These are phyloP conservation scores for Acanthamoeba healyi DNA, from an alignment of 208 protist genomes.

Conservation along the genomic window DNA sequence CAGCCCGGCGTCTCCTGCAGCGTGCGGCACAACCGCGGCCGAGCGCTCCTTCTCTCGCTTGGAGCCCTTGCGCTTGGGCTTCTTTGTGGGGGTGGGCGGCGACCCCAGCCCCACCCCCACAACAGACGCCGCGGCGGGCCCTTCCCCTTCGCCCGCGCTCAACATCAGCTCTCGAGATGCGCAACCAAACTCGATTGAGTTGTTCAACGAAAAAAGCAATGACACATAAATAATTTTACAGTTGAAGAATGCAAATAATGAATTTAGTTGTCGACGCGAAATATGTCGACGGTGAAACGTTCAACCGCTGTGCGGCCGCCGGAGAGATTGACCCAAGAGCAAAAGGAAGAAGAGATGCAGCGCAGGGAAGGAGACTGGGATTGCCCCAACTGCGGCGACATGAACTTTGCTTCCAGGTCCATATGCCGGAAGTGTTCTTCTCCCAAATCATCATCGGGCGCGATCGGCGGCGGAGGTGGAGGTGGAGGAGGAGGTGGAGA, in stretches of 20 bases:
- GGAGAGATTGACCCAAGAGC: too few species aligned
- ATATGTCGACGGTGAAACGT: too few species aligned
- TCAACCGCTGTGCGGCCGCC: too few species aligned
- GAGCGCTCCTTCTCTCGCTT: neutral
- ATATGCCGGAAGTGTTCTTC: conserved; percentile 69
- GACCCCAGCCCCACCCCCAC: neutral
- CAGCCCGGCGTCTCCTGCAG: too few species aligned
- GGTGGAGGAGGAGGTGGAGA: too few species aligned
- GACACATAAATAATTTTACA: neutral
- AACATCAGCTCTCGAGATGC: neutral
- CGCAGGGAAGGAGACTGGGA: conserved; percentile 50
- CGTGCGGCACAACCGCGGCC: too few species aligned
- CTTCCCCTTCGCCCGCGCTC: neutral
- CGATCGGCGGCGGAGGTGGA: conserved; percentile 30
- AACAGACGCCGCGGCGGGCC: neutral
- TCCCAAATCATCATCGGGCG: neutral
- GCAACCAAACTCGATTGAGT: neutral
- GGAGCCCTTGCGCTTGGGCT: neutral
- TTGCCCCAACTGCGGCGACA: conserved; percentile 47
- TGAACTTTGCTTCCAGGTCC: conserved; percentile 65
- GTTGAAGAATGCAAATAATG: neutral
- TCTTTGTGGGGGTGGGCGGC: neutral
- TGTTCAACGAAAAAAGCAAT: neutral
- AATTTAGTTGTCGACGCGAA: neutral
- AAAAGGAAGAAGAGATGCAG: conserved; percentile 14